Evolutionary conservation across 2,329 filamentous ascomycete genomes (phyloP), one percentile per base, ranked within the genome.

Genomic region (Xylaria polymorpha): DNA sequence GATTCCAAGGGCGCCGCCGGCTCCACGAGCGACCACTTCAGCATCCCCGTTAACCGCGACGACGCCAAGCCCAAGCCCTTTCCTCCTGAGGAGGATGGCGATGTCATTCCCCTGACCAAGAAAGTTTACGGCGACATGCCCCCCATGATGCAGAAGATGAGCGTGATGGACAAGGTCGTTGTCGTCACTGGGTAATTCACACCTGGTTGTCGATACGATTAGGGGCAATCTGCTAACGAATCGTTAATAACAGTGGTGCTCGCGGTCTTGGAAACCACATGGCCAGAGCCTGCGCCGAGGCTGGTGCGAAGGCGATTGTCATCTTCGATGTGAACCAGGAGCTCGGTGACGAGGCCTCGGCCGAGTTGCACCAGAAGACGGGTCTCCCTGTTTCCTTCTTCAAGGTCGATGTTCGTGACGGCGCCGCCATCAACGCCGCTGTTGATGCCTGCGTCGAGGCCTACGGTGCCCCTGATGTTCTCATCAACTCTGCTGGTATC

Each of bases 401-500:
- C 85, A 91, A 91, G 82, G 91, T 94, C 55, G 91, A 94, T 75
- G 91, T 94, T 39, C 90, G 91, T 76, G 90, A 94, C 74, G 90
- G 87, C 12, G 85, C 84, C 51, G 90, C 89, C 72, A 91, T 94
- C 80, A 87, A 90, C 74, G 87, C 90, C 63, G 90, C 91, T 25
- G 89, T 94, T 62, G 85, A 88, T 71, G 86, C 88, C 67, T 88
- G 92, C 48, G 87, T 89, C 51, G 84, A 88, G 69, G 84, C 89
- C 71, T 92, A 90, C 74, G 92, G 92, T 62, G 83, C 86, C 12
- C 87, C 92, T 14, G 90, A 94, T 76, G 89, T 93, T 39, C 84
- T 94, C n/a, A 86, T 94, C 82, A 94, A 93, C 83, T 90, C 91
- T 58, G 92, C 92, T 55, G 92, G 92, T 78, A 93, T 94, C 72